Percentiles rank a stretch among this genome's conserved stretches.
These are phyloP conservation scores for Trypanosoma avium DNA, from an alignment of 208 protist species.

Conservation along the genomic window DNA sequence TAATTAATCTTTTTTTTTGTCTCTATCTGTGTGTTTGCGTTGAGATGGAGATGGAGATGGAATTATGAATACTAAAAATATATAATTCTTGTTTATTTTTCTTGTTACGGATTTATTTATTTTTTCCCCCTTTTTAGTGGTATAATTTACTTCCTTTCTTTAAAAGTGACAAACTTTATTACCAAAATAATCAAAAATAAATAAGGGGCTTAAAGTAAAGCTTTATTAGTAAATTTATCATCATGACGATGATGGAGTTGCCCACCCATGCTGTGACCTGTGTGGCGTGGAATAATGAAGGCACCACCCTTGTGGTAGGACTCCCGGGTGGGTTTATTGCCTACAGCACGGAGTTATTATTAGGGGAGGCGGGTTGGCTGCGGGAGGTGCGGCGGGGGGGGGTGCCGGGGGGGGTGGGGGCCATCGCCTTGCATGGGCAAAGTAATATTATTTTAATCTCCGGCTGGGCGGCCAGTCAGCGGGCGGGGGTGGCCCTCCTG, in stretches of 20 bases:
- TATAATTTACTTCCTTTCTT: too few species aligned
- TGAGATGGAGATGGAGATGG: too few species aligned
- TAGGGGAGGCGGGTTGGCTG: conserved; percentile 25
- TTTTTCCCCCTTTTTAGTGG: too few species aligned
- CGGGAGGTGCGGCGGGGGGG: conserved; percentile 44
- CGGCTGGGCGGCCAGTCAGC: conserved; percentile 38
- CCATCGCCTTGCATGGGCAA: conserved; percentile 54
- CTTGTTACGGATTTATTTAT: too few species aligned
- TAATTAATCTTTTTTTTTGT: too few species aligned
- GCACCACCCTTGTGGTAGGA: conserved; percentile 58
- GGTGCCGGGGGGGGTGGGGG: conserved; percentile 64
- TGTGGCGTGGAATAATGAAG: conserved; percentile 59
- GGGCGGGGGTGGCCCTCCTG: too few species aligned
- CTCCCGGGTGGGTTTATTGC: conserved; percentile 58
- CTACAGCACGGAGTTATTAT: conserved; percentile 63
- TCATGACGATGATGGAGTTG: not conserved
- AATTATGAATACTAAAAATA: too few species aligned
- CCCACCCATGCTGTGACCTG: too few species aligned
- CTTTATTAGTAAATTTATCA: not conserved
- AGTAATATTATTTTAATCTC: conserved; percentile 54
- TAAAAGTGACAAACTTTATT: too few species aligned
- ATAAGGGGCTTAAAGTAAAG: not conserved
- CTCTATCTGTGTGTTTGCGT: too few species aligned
- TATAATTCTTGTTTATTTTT: too few species aligned
- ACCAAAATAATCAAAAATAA: too few species aligned